Conservation (phyloP, 129 eudicot genomes). For the Tagetes patula region DNA sequence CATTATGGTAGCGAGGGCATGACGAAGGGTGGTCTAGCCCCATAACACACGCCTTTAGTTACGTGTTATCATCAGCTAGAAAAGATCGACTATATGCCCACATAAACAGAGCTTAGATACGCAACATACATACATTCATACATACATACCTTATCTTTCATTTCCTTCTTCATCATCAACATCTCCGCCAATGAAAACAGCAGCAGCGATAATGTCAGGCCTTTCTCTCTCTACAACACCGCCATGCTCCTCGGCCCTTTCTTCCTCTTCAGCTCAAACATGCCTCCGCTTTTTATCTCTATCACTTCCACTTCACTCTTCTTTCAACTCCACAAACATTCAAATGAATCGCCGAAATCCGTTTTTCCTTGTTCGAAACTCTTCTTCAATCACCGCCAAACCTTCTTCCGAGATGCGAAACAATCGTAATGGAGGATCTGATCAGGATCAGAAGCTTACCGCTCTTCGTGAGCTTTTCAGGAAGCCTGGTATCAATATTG, state of each 20-base stretch:
- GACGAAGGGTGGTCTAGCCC: too few species aligned
- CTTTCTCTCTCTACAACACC: constrained; percentile 37
- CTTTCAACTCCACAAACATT: constrained; percentile 20
- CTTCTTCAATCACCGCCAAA: constrained; percentile 76
- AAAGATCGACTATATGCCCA: too few species aligned
- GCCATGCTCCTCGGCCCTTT: constrained; percentile 23
- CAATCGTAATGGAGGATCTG: constrained; percentile 15
- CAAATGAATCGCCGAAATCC: constrained; percentile 16
- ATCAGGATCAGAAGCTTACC: constrained; percentile 60
- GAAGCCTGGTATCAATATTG: constrained; percentile 60
- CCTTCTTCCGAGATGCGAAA: constrained; percentile 73
- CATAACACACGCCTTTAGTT: too few species aligned
- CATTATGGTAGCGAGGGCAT: too few species aligned
- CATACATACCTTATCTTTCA: constrained; percentile 18
- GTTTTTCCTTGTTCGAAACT: constrained; percentile 35
- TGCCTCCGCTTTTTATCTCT: constrained; percentile 35
- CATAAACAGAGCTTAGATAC: too few species aligned
- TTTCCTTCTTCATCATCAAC: background rate
- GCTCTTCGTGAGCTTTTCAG: constrained; percentile 70
- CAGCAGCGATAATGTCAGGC: constrained; percentile 36
- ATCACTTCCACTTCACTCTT: constrained; percentile 37
- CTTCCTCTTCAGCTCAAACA: background rate
- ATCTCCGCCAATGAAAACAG: constrained; percentile 26
- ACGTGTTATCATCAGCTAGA: too few species aligned
- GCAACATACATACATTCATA: too few species aligned